Percentiles rank a stretch among this genome's conserved stretches.
Conservation (phyloP, 306 rosid genomes). For the Comarum palustre region DNA sequence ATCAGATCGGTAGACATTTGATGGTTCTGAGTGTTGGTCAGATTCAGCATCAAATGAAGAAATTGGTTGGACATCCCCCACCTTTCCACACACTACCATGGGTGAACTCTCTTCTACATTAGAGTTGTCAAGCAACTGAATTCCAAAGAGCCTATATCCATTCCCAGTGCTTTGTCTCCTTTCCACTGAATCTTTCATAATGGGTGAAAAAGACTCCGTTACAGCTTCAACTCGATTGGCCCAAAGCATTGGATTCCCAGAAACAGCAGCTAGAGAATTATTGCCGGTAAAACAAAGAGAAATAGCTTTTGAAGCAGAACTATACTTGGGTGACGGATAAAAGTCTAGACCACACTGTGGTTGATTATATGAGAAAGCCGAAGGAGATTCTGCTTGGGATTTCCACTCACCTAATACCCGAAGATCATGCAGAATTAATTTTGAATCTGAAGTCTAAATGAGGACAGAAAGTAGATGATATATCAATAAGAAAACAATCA, state of each 20-base stretch:
- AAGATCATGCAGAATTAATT: slow-evolving; percentile 6
- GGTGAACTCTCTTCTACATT: slow-evolving; percentile 56
- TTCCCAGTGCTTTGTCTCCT: slow-evolving; percentile 63
- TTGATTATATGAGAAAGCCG: slow-evolving; percentile 55
- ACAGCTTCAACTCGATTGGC: slow-evolving; percentile 58
- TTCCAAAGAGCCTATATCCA: slow-evolving; percentile 88
- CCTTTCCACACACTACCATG: slow-evolving; percentile 43
- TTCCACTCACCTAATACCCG: slow-evolving; percentile 68
- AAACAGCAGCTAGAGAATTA: slow-evolving; percentile 46
- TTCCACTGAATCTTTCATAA: slow-evolving; percentile 53
- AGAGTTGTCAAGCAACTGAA: slow-evolving; percentile 70
- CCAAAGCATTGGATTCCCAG: slow-evolving; percentile 68
- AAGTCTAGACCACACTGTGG: slow-evolving; percentile 58
- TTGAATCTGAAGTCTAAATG: slow-evolving; percentile 12
- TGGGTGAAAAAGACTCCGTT: slow-evolving; percentile 55
- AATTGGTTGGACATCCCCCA: slow-evolving; percentile 42
- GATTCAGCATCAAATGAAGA: slow-evolving; percentile 68
- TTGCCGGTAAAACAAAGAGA: slow-evolving; percentile 68
- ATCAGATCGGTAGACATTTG: slow-evolving; percentile 72
- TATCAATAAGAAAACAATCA: slow-evolving; percentile 17
- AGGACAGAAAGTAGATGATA: slow-evolving; percentile 12
- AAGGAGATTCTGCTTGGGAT: slow-evolving; percentile 61
- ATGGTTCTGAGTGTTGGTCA: slow-evolving; percentile 85
- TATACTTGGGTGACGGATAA: slow-evolving; percentile 63
- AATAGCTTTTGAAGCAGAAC: slow-evolving; percentile 46